Base-by-base conservation (phyloP, 2,329 filamentous ascomycete genomes). In the Orbilia javanica region DNA sequence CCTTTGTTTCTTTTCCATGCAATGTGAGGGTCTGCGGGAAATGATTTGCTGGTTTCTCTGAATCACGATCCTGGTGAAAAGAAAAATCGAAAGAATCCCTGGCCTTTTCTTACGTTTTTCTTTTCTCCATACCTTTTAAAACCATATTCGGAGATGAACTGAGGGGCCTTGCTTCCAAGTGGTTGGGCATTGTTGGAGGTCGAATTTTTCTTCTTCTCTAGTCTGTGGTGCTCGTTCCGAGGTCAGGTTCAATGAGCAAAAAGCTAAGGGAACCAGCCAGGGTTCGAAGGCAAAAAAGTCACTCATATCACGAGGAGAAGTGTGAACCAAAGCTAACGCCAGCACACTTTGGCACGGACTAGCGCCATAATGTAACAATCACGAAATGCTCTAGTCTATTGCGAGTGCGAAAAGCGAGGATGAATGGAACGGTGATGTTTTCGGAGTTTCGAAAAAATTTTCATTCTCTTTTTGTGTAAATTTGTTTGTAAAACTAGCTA, bases 381-480 rank as follows among this genome's bases (percentile, higher is more conserved):
- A 74, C 60, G 50, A 74, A 52, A 53, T 52, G 15, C 34, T 63
- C 70, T 74, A 64, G 55, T 75, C 42, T 8, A 70, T 66, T 76
- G 52, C 48, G 65, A 69, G 72, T 63, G 65, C 64, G 44, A 65
- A 67, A 10, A 27, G 22, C 22, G 29, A 46, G 29, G 44, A 36
- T 67, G 25, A 50, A 64, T 55, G 66, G 44, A 62, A 71, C 66
- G 52, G 63, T 68, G 70, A 71, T 77, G 66, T 66, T 71, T 77
- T 71, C 73, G 50, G 66, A 39, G 53, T 65, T 69, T 71, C 29
- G 52, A 77, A 77, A 71, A 66, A 52, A 31, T 77, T 77, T 77
- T 77, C 73, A 77, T 77, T 77, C 73, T 77, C 66, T 71, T 77
- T 77, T 76, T 76, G 65, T 71, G 31, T 31, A 50, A 36, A 42